A percentile compares a stretch with the other conserved stretches of the same genome.
phyloP scores from a whole-genome alignment of 208 protist genomes.

The Wallacemonas collosoma region DNA sequence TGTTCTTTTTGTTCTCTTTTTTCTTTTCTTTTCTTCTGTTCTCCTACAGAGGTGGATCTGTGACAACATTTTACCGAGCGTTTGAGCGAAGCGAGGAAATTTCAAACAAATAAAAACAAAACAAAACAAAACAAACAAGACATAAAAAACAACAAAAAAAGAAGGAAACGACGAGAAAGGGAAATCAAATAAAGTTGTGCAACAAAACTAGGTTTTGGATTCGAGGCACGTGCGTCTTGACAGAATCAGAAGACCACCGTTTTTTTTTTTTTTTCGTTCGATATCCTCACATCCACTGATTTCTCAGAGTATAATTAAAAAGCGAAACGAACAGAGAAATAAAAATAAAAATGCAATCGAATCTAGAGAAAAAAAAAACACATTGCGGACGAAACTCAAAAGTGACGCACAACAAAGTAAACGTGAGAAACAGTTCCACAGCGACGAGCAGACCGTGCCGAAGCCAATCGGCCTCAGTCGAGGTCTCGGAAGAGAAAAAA shows the following conservation, averaged over 20 bases:
- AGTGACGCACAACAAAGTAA: neutral
- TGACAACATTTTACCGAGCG: neutral
- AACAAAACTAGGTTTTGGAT: conserved; percentile 6
- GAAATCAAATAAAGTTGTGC: conserved; percentile 1
- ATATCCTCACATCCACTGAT: neutral
- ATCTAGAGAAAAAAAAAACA: conserved; percentile 16
- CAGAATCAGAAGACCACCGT: neutral
- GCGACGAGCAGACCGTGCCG: too few relatives aligned
- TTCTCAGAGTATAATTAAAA: neutral
- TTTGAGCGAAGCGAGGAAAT: neutral
- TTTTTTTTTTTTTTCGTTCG: neutral
- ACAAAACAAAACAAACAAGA: conserved; percentile 13
- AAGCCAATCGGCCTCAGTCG: too few relatives aligned
- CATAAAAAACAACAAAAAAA: conserved; percentile 13
- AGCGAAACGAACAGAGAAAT: conserved; percentile 4
- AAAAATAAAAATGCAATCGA: conserved; percentile 12
- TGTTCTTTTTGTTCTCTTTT: too few relatives aligned
- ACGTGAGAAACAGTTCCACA: neutral
- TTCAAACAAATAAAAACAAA: conserved; percentile 23
- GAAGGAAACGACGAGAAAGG: neutral
- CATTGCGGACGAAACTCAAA: neutral
- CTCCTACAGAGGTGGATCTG: too few relatives aligned
- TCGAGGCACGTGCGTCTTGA: neutral
- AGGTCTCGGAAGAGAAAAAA: too few relatives aligned
- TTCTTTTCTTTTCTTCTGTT: too few relatives aligned